Percentiles rank a stretch among this genome's conserved stretches.
Conservation (phyloP, 1,284 basidiomycete species). For the Cystobasidium pallidum region DNA sequence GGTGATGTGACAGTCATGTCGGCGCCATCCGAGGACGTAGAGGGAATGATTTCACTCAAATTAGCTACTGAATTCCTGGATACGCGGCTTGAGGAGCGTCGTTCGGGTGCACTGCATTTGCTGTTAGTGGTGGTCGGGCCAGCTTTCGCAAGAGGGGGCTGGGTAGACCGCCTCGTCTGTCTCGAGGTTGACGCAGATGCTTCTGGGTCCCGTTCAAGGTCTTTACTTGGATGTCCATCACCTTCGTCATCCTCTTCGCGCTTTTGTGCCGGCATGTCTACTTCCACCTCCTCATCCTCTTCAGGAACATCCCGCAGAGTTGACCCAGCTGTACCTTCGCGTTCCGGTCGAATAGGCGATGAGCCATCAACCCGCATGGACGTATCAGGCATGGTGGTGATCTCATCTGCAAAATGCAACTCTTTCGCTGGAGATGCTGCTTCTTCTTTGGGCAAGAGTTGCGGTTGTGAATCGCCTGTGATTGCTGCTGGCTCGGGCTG, state of each 20-base stretch:
- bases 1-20: not conserved
- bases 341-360: not conserved
- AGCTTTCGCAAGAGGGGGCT: not conserved
- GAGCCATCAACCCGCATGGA: not conserved
- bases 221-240: not conserved
- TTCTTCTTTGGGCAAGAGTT: not conserved
- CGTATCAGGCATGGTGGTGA: not conserved
- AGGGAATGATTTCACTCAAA: constrained; percentile 11
- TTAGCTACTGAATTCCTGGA: constrained; percentile 2
- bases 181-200: not conserved
- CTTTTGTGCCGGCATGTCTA: not conserved
- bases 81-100: constrained; percentile 20
- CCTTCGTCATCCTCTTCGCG: constrained; percentile 3
- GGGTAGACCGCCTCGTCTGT: not conserved
- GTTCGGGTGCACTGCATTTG: constrained; percentile 9
- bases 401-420: constrained; percentile 8
- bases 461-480: not conserved
- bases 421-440: constrained; percentile 12
- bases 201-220: not conserved
- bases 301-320: constrained; percentile 12
- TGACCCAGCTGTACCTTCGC: constrained; percentile 1
- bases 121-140: not conserved
- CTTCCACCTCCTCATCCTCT: constrained; percentile 13
- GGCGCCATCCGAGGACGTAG: not conserved
- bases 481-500: not conserved